A percentile compares a stretch with the other conserved stretches of the same genome.
Conservation (phyloP, 176 grass and related monocot genomes). For the Chrysopogon serrulatus region DNA sequence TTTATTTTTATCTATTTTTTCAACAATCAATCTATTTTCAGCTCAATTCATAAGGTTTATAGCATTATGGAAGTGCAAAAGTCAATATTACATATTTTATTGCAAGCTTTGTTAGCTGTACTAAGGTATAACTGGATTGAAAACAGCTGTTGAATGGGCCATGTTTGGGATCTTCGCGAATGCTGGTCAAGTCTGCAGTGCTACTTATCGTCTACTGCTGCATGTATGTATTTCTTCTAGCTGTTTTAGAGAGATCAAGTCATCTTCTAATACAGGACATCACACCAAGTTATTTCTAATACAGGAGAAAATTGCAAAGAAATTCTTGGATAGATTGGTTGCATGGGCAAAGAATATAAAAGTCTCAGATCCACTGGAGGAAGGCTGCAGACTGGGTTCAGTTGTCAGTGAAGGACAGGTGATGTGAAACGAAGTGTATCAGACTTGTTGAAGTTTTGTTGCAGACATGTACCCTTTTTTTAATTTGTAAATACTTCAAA, state of each 20-base stretch:
- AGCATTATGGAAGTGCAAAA: background rate
- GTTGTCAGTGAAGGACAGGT: slow-evolving; percentile 95
- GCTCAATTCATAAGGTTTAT: background rate
- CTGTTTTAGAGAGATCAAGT: background rate
- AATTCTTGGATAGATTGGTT: slow-evolving; percentile 76
- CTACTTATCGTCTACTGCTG: slow-evolving; percentile 86
- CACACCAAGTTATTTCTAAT: slow-evolving; percentile 6
- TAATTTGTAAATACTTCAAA: background rate
- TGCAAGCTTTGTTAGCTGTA: slow-evolving; percentile 1
- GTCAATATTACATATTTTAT: background rate
- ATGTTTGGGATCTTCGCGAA: slow-evolving; percentile 84
- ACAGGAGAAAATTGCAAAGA: slow-evolving; percentile 76
- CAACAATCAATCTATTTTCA: background rate
- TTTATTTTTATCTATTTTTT: background rate
- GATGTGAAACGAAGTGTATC: slow-evolving; percentile 9
- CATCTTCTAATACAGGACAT: slow-evolving; percentile 19
- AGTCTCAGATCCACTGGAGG: slow-evolving; percentile 85
- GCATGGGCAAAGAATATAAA: slow-evolving; percentile 86
- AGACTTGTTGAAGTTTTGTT: background rate
- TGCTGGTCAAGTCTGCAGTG: slow-evolving; percentile 97
- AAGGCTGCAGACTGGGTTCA: slow-evolving; percentile 91
- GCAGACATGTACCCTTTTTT: slow-evolving; percentile 2
- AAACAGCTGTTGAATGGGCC: slow-evolving; percentile 88
- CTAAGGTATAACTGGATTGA: slow-evolving; percentile 18
- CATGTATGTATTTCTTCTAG: slow-evolving; percentile 59